Conservation (phyloP, 176 grass and related monocot genomes). For the Phragmites australis region DNA sequence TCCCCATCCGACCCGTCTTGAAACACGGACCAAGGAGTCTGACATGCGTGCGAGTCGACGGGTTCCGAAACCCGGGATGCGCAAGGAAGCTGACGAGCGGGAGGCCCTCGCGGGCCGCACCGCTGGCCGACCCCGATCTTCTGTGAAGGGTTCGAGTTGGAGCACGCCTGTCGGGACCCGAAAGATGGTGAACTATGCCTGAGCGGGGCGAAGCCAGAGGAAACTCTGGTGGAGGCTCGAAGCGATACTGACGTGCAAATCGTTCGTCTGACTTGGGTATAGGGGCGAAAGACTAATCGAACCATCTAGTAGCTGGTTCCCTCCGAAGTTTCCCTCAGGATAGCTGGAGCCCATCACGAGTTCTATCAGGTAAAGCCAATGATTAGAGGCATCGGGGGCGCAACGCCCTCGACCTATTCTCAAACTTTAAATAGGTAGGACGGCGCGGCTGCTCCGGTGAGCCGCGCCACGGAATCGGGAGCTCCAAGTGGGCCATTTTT, state of each 20-base stretch:
- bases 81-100: too few species aligned
- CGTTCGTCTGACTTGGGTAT: conserved; percentile 83
- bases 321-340: conserved; percentile 77
- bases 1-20: conserved; percentile 65
- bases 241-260: conserved; percentile 76
- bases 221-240: conserved; percentile 79
- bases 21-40: conserved; percentile 73
- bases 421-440: conserved; percentile 88
- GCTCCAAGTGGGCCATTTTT: conserved; percentile 74
- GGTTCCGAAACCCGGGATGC: too few species aligned
- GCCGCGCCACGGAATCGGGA: conserved; percentile 53
- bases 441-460: conserved; percentile 51
- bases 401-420: conserved; percentile 76
- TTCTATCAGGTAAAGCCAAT: conserved; percentile 77
- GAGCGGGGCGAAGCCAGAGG: conserved; percentile 63
- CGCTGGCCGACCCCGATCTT: conserved; percentile 58
- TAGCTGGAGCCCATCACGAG: conserved; percentile 55
- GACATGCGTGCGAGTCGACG: conserved; percentile 49
- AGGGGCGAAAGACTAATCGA: conserved; percentile 86
- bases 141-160: conserved; percentile 78
- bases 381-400: conserved; percentile 69
- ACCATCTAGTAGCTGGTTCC: conserved; percentile 86
- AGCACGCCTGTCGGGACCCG: conserved; percentile 74
- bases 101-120: conserved; percentile 5
- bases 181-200: conserved; percentile 82